phyloP scores from a whole-genome alignment of 2,329 filamentous ascomycete genomes.

The Apiospora hydei region DNA sequence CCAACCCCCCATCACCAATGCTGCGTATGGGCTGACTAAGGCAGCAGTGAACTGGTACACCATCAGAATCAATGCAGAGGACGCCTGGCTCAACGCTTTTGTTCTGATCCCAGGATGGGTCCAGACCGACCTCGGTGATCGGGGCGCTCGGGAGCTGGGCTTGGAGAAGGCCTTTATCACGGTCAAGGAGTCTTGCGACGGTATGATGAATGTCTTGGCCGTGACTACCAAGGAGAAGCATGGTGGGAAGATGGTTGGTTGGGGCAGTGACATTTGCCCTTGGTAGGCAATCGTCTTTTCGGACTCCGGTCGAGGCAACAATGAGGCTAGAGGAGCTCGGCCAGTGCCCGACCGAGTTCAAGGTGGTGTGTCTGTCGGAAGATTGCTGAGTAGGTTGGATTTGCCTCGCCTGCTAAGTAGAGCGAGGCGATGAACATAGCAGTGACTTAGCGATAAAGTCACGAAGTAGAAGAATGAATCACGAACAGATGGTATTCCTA shows the following conservation, averaged over 20 bases:
- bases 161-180: conserved; percentile 42
- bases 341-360: no score
- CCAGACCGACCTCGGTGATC: conserved; percentile 49
- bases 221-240: conserved; percentile 26
- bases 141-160: conserved; percentile 42
- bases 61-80: conserved; percentile 39
- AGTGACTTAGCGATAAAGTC: no score
- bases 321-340: no score
- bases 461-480: no score
- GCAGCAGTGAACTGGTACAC: conserved; percentile 41
- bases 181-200: conserved; percentile 44
- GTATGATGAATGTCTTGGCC: conserved; percentile 38
- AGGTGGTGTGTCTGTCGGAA: no score
- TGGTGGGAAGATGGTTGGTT: conserved; percentile 24
- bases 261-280: not conserved
- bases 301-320: no score
- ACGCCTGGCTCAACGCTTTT: conserved; percentile 40
- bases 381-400: no score
- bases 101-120: conserved; percentile 46
- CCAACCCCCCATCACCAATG: conserved; percentile 17
- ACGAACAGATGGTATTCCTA: no score
- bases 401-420: no score
- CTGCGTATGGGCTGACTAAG: conserved; percentile 54
- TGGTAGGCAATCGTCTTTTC: not conserved
- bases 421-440: no score